Conservation (phyloP, 2,329 filamentous ascomycete genomes). For the Clathrospora elynae region DNA sequence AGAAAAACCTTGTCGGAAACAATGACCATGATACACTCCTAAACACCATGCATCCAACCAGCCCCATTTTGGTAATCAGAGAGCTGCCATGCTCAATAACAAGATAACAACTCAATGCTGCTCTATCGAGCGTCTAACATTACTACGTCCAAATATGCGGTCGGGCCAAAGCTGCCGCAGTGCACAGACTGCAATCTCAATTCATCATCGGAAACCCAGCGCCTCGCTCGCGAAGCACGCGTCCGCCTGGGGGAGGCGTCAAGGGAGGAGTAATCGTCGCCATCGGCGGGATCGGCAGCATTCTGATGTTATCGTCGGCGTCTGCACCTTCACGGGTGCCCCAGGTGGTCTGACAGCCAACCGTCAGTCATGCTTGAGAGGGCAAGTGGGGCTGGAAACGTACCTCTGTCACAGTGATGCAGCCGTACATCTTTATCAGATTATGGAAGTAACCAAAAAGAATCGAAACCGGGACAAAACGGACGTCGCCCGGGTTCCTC, state of each 20-base stretch:
- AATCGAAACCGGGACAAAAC: conserved; percentile 83
- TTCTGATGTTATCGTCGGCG: conserved; percentile 61
- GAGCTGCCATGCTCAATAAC: conserved; percentile 36
- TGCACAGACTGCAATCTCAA: conserved; percentile 32
- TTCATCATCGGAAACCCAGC: conserved; percentile 35
- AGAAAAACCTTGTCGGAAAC: conserved; percentile 18
- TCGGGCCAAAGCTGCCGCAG: conserved; percentile 33
- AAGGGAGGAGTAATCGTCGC: conserved; percentile 43
- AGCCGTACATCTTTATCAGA: conserved; percentile 86
- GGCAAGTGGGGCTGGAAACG: conserved; percentile 32
- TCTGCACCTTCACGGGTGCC: conserved; percentile 92
- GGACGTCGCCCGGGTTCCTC: conserved; percentile 78
- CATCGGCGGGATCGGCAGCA: conserved; percentile 45
- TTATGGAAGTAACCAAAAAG: conserved; percentile 93
- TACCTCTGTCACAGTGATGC: conserved; percentile 66
- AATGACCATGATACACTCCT: conserved; percentile 26
- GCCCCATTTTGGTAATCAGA: conserved; percentile 41
- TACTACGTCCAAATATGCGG: conserved; percentile 38
- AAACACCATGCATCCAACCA: conserved; percentile 41
- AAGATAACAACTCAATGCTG: conserved; percentile 22
- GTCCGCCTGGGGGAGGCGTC: conserved; percentile 41
- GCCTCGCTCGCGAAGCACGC: conserved; percentile 45
- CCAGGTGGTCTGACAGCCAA: conserved; percentile 77
- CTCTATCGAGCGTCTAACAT: conserved; percentile 45
- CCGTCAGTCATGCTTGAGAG: conserved; percentile 27